A percentile compares a stretch with the other conserved stretches of the same genome.
Conservation (phyloP, 139 green algal species). For the Auxenochlorella pyrenoidosa region DNA sequence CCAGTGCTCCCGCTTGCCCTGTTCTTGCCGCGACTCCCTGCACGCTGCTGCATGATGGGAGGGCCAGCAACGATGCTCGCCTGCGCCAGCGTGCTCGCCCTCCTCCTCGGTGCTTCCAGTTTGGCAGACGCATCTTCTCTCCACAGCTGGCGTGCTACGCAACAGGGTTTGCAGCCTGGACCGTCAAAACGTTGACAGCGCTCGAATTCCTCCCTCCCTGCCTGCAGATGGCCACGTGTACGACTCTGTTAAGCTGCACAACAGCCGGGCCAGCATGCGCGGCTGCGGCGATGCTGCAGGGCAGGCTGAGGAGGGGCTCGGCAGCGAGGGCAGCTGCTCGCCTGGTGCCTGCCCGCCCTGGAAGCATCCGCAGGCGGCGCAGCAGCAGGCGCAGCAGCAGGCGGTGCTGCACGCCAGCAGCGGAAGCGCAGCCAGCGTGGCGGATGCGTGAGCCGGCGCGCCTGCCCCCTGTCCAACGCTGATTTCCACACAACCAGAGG, state of each 20-base stretch:
- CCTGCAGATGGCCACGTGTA: slow-evolving; percentile 27
- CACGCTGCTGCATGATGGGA: no score
- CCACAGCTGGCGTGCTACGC: no score
- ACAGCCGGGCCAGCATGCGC: slow-evolving; percentile 22
- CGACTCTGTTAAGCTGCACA: slow-evolving; percentile 32
- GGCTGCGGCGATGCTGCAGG: not conserved
- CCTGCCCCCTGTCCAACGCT: no score
- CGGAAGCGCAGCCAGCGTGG: not conserved
- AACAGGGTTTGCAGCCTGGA: no score
- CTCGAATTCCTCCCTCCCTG: not conserved
- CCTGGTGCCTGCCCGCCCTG: not conserved
- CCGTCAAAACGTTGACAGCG: no score
- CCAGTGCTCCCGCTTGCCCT: no score
- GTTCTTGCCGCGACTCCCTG: no score
- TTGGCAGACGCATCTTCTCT: no score
- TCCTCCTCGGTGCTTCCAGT: no score
- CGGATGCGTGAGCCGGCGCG: not conserved
- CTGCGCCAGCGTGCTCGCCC: no score
- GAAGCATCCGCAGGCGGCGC: not conserved
- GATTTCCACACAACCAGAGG: no score
- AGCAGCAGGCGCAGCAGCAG: not conserved
- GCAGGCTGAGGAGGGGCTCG: not conserved
- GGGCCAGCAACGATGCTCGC: no score
- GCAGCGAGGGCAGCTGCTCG: not conserved
- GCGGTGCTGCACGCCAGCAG: not conserved